Evolutionary conservation across 306 rosid genomes (phyloP), one percentile per base, ranked within the genome.

Genomic region (Elaeagnus macrophylla): DNA sequence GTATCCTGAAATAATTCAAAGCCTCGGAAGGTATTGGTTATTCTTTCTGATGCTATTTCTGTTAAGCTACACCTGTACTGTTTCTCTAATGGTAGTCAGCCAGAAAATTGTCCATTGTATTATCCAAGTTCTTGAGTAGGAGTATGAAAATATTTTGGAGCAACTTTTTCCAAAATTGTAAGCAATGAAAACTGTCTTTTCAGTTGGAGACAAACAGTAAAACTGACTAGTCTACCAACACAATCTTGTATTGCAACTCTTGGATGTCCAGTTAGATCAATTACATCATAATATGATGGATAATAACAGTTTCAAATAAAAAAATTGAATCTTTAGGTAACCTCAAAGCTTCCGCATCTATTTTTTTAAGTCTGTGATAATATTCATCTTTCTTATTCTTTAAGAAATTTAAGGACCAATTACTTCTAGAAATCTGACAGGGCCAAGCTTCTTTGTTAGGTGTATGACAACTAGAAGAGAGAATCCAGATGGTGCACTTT

Each of bases 381-480:
- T 25, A 25, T 25, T 25, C 32, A 25, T 25, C 32, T 25, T 25
- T 25, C 32, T 25, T 61, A 47, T 52, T 37, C 15, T 37, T 55
- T 39, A 39, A 39, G 12, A 20, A 11, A 6, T 35, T 58, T 44
- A 38, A 55, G 51, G 54, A 45, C 16, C n/a, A 25, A 19, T 37
- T 25, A 45, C 44, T 61, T 45, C 10, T 59, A 16, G 49, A 41
- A 37, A 48, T 49, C 32, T 62, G 56, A 65, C 60, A 36, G 39
- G 45, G 12, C 57, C 55, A 19, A 59, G 57, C 59, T 56, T 47
- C 42, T 42, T 53, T 64, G 62, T 64, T 71, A 91, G 97, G 79
- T 90, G 94, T 67, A 86, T 91, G 97, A 91, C 81, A 41, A 91
- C 95, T 67, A 81, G 97, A 80, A 82, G 97, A 75, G 97, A 91